These are phyloP conservation scores for Casaregolazyma lundiana DNA, from an alignment of 1,139 yeast genomes.

Conservation along the genomic window DNA sequence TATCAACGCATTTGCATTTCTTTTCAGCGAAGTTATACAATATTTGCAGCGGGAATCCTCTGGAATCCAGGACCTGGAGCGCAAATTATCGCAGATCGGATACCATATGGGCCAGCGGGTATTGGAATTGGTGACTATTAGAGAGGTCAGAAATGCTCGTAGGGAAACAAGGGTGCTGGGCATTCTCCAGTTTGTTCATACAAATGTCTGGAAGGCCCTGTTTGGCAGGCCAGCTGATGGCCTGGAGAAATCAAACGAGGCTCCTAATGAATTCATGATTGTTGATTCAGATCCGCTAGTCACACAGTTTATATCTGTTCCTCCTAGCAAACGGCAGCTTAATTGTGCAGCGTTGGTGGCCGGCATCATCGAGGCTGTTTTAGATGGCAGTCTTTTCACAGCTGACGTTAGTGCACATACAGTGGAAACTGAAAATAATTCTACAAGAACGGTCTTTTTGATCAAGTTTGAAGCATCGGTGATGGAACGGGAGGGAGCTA, in stretches of 20 bases:
- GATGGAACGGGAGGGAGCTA: constrained; percentile 21
- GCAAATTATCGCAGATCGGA: constrained; percentile 70
- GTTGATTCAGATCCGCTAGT: constrained; percentile 77
- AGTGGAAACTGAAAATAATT: constrained; percentile 59
- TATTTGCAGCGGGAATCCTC: constrained; percentile 60
- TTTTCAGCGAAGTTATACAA: constrained; percentile 69
- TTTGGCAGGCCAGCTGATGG: constrained; percentile 86
- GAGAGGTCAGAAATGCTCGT: constrained; percentile 65
- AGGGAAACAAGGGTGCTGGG: constrained; percentile 74
- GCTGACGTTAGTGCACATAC: constrained; percentile 88
- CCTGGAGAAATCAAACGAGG: constrained; percentile 80
- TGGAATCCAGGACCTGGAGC: constrained; percentile 75
- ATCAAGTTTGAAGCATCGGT: constrained; percentile 53
- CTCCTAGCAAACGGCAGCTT: constrained; percentile 72
- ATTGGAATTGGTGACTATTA: constrained; percentile 52
- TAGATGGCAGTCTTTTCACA: constrained; percentile 74
- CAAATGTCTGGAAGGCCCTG: constrained; percentile 73
- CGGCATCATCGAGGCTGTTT: constrained; percentile 85
- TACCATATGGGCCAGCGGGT: constrained; percentile 60
- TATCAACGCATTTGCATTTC: constrained; percentile 59
- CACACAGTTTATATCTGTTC: constrained; percentile 72
- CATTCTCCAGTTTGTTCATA: constrained; percentile 76
- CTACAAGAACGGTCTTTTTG: constrained; percentile 76
- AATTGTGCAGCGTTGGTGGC: constrained; percentile 86
- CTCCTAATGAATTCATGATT: constrained; percentile 72